These are phyloP conservation scores for Xanthoconium purpureum DNA, from an alignment of 768 basidiomycete genomes.

Conservation along the genomic window DNA sequence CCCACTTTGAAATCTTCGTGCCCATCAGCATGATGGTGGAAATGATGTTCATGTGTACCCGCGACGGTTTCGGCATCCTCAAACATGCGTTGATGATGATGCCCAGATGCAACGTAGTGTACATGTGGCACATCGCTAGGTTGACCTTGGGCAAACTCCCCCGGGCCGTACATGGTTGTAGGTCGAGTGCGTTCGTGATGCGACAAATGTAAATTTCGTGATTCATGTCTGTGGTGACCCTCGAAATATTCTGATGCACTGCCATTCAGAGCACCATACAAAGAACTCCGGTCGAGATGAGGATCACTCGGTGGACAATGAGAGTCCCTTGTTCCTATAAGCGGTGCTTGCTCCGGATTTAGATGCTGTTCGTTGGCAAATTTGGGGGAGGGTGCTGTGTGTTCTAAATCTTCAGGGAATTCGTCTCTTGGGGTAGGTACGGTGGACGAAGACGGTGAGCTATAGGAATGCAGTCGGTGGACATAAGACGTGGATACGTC, in stretches of 20 bases:
- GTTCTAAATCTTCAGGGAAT: slow-evolving; percentile 13
- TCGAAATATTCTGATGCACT: slow-evolving; percentile 23
- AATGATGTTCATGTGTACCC: background rate
- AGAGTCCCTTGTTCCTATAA: slow-evolving; percentile 8
- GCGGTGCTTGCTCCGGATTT: slow-evolving; percentile 19
- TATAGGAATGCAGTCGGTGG: slow-evolving; percentile 61
- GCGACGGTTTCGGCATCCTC: background rate
- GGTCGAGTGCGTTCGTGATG: slow-evolving; percentile 31
- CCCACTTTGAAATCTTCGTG: slow-evolving; percentile 37
- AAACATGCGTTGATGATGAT: slow-evolving; percentile 11
- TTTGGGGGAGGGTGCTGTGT: slow-evolving; percentile 1
- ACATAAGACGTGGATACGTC: slow-evolving; percentile 76
- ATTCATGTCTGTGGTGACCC: slow-evolving; percentile 38
- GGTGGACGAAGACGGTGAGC: slow-evolving; percentile 48
- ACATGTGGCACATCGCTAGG: background rate
- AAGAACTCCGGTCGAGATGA: background rate
- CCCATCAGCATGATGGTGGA: background rate
- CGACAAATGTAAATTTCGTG: slow-evolving; percentile 20
- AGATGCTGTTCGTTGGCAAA: background rate
- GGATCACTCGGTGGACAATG: background rate
- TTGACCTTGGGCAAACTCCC: background rate
- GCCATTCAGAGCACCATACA: slow-evolving; percentile 21
- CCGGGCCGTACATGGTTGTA: slow-evolving; percentile 21
- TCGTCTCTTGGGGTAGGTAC: slow-evolving; percentile 26
- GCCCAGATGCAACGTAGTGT: background rate